Conservation (phyloP, 441 rosid genomes). For the Populus hybrid region DNA sequence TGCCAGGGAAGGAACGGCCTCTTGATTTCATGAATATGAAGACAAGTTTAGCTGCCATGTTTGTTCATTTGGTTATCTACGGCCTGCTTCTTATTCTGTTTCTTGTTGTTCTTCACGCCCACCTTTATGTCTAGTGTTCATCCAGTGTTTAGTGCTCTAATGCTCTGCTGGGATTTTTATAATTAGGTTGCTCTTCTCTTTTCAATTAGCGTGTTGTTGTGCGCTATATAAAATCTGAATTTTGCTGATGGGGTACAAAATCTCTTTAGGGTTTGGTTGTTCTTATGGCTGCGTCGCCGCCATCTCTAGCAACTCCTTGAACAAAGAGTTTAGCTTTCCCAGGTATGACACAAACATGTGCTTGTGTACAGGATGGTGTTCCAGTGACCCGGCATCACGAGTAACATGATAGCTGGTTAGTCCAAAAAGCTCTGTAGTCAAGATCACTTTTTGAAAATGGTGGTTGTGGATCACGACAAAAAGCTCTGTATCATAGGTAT, state of each 20-base stretch:
- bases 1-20: constrained; percentile 14
- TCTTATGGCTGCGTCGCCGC: background rate
- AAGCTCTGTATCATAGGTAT: background rate
- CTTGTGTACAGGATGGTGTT: too few relatives aligned
- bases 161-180: too few relatives aligned
- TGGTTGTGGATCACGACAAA: background rate
- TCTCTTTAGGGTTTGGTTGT: background rate
- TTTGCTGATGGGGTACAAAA: too few relatives aligned
- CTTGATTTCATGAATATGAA: constrained; percentile 8
- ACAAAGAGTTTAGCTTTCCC: background rate
- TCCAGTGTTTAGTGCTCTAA: too few relatives aligned
- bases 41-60: background rate
- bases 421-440: too few relatives aligned
- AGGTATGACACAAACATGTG: background rate
- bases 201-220: too few relatives aligned
- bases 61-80: constrained; percentile 9
- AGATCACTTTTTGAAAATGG: background rate
- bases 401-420: too few relatives aligned
- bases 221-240: too few relatives aligned
- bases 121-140: constrained; percentile 11
- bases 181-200: too few relatives aligned
- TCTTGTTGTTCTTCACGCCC: constrained; percentile 7
- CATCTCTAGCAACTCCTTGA: background rate
- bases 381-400: too few relatives aligned
- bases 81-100: constrained; percentile 4